These are phyloP conservation scores for Diaporthe sp. DNA, from an alignment of 2,329 filamentous ascomycete species.

Conservation along the genomic window DNA sequence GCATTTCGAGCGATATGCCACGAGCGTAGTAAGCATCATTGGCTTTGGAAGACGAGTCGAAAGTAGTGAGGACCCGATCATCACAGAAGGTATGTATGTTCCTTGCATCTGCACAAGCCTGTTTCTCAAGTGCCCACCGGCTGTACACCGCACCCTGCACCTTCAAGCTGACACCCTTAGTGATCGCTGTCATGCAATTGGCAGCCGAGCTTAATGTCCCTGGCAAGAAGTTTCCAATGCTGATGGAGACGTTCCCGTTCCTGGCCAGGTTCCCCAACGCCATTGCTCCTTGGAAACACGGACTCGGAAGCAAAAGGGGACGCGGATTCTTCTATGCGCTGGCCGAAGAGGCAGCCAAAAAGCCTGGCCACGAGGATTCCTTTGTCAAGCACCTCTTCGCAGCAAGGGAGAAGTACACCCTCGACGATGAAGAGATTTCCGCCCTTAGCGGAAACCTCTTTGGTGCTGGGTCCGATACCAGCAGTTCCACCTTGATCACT, in stretches of 20 bases:
- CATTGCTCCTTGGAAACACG: slow-evolving; percentile 65
- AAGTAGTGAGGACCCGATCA: slow-evolving; percentile 66
- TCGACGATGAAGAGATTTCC: slow-evolving; percentile 60
- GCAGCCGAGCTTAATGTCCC: slow-evolving; percentile 69
- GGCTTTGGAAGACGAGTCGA: slow-evolving; percentile 68
- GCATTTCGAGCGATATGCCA: slow-evolving; percentile 67
- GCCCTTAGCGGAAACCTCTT: slow-evolving; percentile 63
- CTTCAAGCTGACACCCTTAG: slow-evolving; percentile 43
- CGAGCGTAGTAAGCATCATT: slow-evolving; percentile 68
- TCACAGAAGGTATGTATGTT: slow-evolving; percentile 58
- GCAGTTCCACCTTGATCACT: slow-evolving; percentile 59
- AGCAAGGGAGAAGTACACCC: slow-evolving; percentile 60
- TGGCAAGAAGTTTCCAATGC: slow-evolving; percentile 67
- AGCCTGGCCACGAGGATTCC: slow-evolving; percentile 52
- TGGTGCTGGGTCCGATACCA: slow-evolving; percentile 63
- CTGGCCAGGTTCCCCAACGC: slow-evolving; percentile 62
- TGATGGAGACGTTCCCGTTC: slow-evolving; percentile 68
- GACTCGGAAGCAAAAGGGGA: slow-evolving; percentile 60
- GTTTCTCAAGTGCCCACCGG: no score
- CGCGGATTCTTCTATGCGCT: slow-evolving; percentile 66
- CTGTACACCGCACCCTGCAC: neutral
- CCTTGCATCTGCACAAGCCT: neutral
- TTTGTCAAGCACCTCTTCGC: slow-evolving; percentile 63
- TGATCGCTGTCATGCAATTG: slow-evolving; percentile 70
- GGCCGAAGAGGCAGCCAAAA: slow-evolving; percentile 62